Percentiles rank a stretch among this genome's conserved stretches.
phyloP scores from a whole-genome alignment of 2,329 filamentous ascomycete genomes.

The Lecanicillium sp. region DNA sequence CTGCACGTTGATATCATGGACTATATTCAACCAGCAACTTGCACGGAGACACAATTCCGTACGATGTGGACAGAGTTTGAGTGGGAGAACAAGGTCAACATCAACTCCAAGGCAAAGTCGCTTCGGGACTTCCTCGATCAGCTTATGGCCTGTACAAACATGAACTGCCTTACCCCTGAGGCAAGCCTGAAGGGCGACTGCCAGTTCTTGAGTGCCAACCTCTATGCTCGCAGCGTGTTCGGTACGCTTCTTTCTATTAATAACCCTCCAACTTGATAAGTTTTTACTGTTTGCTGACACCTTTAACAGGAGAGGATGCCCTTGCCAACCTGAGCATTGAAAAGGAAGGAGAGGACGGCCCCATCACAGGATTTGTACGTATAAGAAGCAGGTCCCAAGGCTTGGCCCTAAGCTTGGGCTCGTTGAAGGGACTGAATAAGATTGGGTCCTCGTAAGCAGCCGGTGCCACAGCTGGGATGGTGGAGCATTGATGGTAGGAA shows the following conservation, averaged over 20 bases:
- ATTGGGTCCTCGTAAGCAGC: conserved; percentile 37
- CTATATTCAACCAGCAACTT: conserved; percentile 95
- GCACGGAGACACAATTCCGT: conserved; percentile 95
- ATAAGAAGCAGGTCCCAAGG: conserved; percentile 97
- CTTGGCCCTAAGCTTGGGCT: conserved; percentile 85
- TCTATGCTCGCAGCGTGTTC: conserved; percentile 95
- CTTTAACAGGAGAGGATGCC: conserved; percentile 78
- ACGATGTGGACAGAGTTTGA: conserved; percentile 99
- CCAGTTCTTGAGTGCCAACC: conserved; percentile 92
- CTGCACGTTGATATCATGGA: conserved; percentile 99
- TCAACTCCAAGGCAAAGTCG: conserved; percentile 92
- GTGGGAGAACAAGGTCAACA: conserved; percentile 99
- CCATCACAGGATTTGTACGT: conserved; percentile 93
- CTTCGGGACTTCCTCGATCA: conserved; percentile 88
- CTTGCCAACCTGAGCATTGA: conserved; percentile 96
- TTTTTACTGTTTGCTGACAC: conserved; percentile 15
- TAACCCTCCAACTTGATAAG: conserved; percentile 3
- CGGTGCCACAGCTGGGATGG: too few relatives aligned
- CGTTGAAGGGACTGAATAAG: conserved; percentile 90
- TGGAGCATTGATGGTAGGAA: too few relatives aligned
- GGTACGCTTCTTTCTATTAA: conserved; percentile 56
- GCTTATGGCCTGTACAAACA: conserved; percentile 96
- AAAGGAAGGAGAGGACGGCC: conserved; percentile 90
- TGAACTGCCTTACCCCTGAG: conserved; percentile 95
- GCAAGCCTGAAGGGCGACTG: conserved; percentile 95